These are phyloP conservation scores for Crassisporium funariophilum DNA, from an alignment of 768 basidiomycete genomes.

Conservation along the genomic window DNA sequence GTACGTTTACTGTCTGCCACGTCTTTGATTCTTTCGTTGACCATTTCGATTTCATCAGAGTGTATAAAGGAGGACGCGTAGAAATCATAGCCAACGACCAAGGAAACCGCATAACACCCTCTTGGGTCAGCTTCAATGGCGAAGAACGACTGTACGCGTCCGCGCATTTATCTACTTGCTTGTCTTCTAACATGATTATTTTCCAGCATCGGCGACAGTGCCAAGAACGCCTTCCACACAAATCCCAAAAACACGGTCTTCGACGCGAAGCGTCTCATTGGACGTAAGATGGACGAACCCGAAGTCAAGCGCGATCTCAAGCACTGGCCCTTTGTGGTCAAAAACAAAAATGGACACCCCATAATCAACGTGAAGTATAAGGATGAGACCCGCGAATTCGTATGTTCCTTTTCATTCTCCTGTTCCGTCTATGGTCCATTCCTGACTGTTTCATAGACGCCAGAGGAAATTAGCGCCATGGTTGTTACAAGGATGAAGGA, in stretches of 20 bases:
- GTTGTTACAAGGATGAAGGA: slow-evolving; percentile 70
- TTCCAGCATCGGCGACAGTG: slow-evolving; percentile 80
- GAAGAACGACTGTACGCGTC: slow-evolving; percentile 71
- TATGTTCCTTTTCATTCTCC: slow-evolving; percentile 27
- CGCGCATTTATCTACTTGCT: neutral
- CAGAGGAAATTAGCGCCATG: slow-evolving; percentile 72
- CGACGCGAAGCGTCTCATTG: slow-evolving; percentile 93
- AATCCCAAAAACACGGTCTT: slow-evolving; percentile 96
- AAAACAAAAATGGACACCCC: slow-evolving; percentile 78
- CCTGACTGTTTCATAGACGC: slow-evolving; percentile 37
- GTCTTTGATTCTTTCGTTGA: neutral
- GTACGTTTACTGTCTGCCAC: slow-evolving; percentile 20
- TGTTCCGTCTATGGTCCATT: neutral
- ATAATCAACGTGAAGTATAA: slow-evolving; percentile 67
- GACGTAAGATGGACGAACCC: slow-evolving; percentile 75
- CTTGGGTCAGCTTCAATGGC: slow-evolving; percentile 89
- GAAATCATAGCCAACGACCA: slow-evolving; percentile 89
- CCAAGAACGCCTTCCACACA: slow-evolving; percentile 91
- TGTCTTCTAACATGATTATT: slow-evolving; percentile 15
- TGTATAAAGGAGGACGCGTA: slow-evolving; percentile 55
- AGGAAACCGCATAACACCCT: slow-evolving; percentile 89
- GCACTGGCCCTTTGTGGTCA: slow-evolving; percentile 84
- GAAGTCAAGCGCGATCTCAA: slow-evolving; percentile 82
- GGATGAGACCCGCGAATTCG: slow-evolving; percentile 58
- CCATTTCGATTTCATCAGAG: slow-evolving; percentile 29